Conservation (phyloP, 345 rosid species). For the Sisymbrium irio region DNA sequence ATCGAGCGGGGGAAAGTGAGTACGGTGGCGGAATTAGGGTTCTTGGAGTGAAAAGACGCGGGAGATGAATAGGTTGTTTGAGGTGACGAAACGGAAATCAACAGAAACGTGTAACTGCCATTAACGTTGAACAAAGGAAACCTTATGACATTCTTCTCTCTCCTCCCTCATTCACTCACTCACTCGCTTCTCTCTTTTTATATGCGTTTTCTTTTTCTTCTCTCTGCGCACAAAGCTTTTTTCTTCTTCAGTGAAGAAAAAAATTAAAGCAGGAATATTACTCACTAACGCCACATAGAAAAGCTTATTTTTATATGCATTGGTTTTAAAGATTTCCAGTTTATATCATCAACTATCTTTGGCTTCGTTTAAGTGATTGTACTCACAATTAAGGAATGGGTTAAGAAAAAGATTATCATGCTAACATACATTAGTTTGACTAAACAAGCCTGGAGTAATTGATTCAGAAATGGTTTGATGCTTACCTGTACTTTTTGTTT, state of each 20-base stretch:
- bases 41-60: constrained; percentile 31
- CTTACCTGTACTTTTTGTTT: neutral
- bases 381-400: neutral
- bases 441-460: neutral
- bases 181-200: too few species aligned
- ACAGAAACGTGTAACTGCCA: constrained; percentile 63
- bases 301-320: too few species aligned
- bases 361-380: neutral
- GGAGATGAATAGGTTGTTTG: constrained; percentile 21
- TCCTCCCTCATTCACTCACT: neutral
- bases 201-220: neutral
- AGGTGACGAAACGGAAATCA: constrained; percentile 26
- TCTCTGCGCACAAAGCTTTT: constrained; percentile 19
- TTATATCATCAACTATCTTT: too few species aligned
- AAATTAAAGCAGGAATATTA: too few species aligned
- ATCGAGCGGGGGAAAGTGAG: constrained; percentile 7
- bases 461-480: neutral
- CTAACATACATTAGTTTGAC: neutral
- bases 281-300: too few species aligned
- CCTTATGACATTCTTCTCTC: constrained; percentile 32
- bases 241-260: too few species aligned
- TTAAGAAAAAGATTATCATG: neutral
- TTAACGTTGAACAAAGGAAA: constrained; percentile 35
- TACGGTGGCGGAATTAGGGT: constrained; percentile 49
- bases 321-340: too few species aligned